Evolutionary conservation across 2,329 filamentous ascomycete genomes (phyloP).

Genomic region (Ophiostoma sp.): DNA sequence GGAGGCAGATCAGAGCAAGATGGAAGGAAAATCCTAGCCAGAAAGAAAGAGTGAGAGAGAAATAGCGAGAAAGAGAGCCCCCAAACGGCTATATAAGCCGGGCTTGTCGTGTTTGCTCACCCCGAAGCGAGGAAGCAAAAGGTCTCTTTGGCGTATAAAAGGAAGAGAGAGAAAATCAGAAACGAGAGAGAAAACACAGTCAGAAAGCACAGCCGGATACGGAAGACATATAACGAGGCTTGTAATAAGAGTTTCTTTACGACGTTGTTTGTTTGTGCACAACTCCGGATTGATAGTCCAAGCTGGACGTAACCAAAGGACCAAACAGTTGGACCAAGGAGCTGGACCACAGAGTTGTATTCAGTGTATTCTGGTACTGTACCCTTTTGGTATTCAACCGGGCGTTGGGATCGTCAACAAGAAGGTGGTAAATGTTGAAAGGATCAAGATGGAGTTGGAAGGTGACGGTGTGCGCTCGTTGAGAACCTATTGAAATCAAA

Average conservation of each 20-base stretch:
- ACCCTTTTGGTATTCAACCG: not conserved
- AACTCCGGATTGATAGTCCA: not conserved
- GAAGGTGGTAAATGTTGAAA: not conserved
- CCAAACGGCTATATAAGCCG: not conserved
- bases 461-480: not conserved
- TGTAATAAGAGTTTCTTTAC: not conserved
- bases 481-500: not conserved
- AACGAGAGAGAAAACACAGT: not conserved
- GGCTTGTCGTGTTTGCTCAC: constrained; percentile 3
- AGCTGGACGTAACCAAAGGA: not conserved
- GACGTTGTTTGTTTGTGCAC: not conserved
- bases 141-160: not conserved
- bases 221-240: not conserved
- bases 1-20: not conserved
- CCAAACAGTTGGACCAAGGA: not conserved
- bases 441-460: not conserved
- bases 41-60: not conserved
- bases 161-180: not conserved
- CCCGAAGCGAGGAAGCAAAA: not conserved
- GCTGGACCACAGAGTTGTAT: not conserved
- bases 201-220: not conserved
- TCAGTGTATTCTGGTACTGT: not conserved
- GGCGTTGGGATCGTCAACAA: not conserved
- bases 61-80: not conserved
- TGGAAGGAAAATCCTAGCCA: not conserved